Conservation (phyloP, 495 filamentous ascomycete species). For the Aspergillus conjunctus region DNA sequence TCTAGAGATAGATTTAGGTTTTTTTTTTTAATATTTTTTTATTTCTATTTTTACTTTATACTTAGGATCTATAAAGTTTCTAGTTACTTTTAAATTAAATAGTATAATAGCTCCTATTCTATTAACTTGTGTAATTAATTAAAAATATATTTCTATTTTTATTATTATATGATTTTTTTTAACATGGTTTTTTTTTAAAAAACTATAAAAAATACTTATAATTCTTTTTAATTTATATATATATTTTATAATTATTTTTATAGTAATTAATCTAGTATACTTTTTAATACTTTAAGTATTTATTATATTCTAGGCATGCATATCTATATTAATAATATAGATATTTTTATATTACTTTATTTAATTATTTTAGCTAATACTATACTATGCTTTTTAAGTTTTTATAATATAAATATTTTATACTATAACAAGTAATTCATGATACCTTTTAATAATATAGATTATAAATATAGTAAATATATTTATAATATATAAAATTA, state of each 20-base stretch:
- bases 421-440: no score
- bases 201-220: neutral
- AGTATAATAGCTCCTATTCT: no score
- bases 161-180: neutral
- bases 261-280: slow-evolving; percentile 4
- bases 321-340: neutral
- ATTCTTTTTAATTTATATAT: neutral
- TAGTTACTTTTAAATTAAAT: no score
- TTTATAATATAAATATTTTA: no score
- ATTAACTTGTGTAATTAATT: neutral
- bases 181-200: neutral
- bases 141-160: neutral
- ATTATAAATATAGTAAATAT: neutral
- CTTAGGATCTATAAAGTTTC: no score
- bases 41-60: no score
- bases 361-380: no score
- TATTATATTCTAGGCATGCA: neutral
- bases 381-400: no score
- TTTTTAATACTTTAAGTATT: neutral
- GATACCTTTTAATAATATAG: no score
- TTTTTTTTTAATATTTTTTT: no score
- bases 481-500: neutral
- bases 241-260: neutral
- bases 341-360: neutral
- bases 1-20: no score